Evolutionary conservation across 2,329 filamentous ascomycete species (phyloP).

Genomic region (Cyclaneusma minus): DNA sequence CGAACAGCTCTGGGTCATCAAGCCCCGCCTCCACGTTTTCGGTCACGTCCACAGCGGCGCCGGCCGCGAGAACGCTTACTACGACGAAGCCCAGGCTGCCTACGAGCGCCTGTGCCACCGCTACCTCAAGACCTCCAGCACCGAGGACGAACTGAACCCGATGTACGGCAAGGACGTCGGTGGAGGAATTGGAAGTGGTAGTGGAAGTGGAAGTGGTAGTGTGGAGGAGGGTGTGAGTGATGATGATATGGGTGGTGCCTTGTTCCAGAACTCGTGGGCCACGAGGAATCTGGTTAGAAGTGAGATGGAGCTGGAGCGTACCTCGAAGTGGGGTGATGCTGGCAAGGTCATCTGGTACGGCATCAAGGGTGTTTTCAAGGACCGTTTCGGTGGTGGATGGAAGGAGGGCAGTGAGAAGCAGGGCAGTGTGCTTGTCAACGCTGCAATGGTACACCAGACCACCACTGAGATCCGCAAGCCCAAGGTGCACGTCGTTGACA

Average conservation of each 20-base stretch:
- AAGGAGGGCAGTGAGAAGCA: too few relatives aligned
- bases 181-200: constrained; percentile 4
- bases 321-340: constrained; percentile 32
- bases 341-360: constrained; percentile 34
- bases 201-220: constrained; percentile 4
- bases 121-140: constrained; percentile 10
- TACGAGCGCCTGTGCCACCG: constrained; percentile 32
- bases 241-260: constrained; percentile 18
- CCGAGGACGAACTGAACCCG: too few relatives aligned
- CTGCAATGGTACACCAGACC: constrained; percentile 33
- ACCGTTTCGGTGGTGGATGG: too few relatives aligned
- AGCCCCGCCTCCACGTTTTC: constrained; percentile 47
- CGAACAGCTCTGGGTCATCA: constrained; percentile 40
- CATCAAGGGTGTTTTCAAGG: constrained; percentile 34
- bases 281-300: too few relatives aligned
- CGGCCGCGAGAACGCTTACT: constrained; percentile 41
- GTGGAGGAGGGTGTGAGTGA: constrained; percentile 15
- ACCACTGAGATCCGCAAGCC: constrained; percentile 30
- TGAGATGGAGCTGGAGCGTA: constrained; percentile 22
- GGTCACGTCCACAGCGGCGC: constrained; percentile 50
- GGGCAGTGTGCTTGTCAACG: constrained; percentile 44
- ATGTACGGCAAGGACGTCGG: constrained; percentile 11
- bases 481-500: constrained; percentile 10
- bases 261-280: constrained; percentile 13
- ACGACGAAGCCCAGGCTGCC: constrained; percentile 41